Base-by-base conservation (phyloP, 768 basidiomycete species). In the Leucocoprinus birnbaumii region DNA sequence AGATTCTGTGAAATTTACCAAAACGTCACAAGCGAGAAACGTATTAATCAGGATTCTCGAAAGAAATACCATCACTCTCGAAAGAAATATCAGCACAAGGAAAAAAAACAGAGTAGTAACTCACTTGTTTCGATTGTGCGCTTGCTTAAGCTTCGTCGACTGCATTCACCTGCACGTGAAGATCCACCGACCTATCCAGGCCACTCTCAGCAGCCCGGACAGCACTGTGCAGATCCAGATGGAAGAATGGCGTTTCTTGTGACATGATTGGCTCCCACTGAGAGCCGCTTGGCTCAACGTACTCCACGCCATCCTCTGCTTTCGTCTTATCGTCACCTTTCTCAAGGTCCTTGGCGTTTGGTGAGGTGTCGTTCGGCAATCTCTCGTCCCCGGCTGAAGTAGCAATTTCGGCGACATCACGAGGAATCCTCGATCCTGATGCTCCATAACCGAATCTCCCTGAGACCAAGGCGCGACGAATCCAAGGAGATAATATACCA, bases 401-500 rank as follows among this genome's bases (percentile, higher is more conserved):
- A 31, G 11, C 31, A 11, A 94, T 83, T 21, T 87, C 75, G 3
- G 89, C 91, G 52, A 95, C 76, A 61, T 96, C 94, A 18, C 70
- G 72, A 11, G 78, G 77, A 0, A 70, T 59, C 19, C 65, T 68
- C 7, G 72, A 68, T 2, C 71, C 57, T 2, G 76, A 66, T 13
- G 67, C 65, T n/a, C 91, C 89, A 18, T 78, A 77, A 7, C 96
- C 96, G 66, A 98, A 98, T 2, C 93, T 92, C 55, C 89, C 95
- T 3, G 94, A 92, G 44, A 93, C 72, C 34, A 95, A 79, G 3
- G 91, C 91, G 48, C 95, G 88, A 52, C 89, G 84, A 56, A 93
- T 91, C 96, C 95, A 99, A 0, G 94, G 94, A 1, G 92, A 94
- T 52, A 95, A 82, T 34, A 98, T 77, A 34, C 89, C 84, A 3